phyloP scores from a whole-genome alignment of 2,329 filamentous ascomycete genomes.

The Seiridium unicorne region DNA sequence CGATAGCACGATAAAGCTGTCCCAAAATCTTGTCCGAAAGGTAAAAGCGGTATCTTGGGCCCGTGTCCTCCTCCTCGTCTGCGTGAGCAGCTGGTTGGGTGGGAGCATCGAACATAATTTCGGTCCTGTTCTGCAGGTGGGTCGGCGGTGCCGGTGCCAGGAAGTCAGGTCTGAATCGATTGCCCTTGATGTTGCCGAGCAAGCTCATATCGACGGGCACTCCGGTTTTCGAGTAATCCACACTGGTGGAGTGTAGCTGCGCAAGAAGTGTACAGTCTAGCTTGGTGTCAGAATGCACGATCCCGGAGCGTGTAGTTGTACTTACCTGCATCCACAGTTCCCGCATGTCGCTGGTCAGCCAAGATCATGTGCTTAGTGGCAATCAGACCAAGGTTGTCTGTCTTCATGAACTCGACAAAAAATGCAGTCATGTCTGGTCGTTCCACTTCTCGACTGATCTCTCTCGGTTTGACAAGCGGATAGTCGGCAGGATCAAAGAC shows the following conservation, averaged over 20 bases:
- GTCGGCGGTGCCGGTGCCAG: constrained; percentile 45
- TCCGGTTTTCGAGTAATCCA: constrained; percentile 77
- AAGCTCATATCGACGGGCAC: constrained; percentile 49
- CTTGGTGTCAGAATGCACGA: not conserved
- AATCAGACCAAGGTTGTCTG: constrained; percentile 60
- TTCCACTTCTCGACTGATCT: constrained; percentile 60
- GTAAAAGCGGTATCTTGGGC: constrained; percentile 57
- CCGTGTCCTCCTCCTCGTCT: constrained; percentile 45
- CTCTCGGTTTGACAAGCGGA: constrained; percentile 50
- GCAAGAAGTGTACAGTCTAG: constrained; percentile 54
- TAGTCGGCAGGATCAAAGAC: constrained; percentile 68
- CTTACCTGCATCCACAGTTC: constrained; percentile 42
- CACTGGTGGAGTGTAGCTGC: constrained; percentile 65
- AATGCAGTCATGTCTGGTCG: constrained; percentile 72
- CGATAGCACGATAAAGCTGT: constrained; percentile 66
- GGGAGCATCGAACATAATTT: constrained; percentile 36
- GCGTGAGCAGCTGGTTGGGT: constrained; percentile 33
- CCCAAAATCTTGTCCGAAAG: constrained; percentile 68
- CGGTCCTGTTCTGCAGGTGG: constrained; percentile 41
- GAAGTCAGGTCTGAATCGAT: constrained; percentile 50
- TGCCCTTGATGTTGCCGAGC: constrained; percentile 37
- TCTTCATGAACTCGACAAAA: constrained; percentile 75
- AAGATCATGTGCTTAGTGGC: constrained; percentile 63
- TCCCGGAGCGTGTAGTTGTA: not conserved
- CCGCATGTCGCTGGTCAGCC: constrained; percentile 53